Percentiles rank a stretch among this genome's conserved stretches.
These are phyloP conservation scores for Talaromyces sp. DNA, from an alignment of 2,329 filamentous ascomycete genomes.

Conservation along the genomic window DNA sequence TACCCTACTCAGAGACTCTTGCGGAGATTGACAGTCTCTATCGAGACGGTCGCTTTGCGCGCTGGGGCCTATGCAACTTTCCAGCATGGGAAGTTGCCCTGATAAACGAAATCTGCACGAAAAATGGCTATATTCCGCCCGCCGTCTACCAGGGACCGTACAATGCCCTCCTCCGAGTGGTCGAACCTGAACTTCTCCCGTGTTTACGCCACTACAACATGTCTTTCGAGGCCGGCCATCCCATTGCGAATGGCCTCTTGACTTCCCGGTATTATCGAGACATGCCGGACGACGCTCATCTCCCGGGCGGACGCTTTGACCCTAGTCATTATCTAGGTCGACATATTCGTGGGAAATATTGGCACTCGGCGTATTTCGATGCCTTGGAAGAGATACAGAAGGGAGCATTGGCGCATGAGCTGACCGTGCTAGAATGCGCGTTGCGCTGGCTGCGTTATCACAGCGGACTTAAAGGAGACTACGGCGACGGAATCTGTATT, in stretches of 20 bases:
- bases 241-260: conserved; percentile 47
- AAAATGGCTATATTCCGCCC: conserved; percentile 24
- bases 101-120: neutral
- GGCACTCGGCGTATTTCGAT: neutral
- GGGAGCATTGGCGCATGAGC: conserved; percentile 32
- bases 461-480: conserved; percentile 30
- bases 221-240: conserved; percentile 41
- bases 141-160: conserved; percentile 48
- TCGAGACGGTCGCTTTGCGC: neutral
- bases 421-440: conserved; percentile 44
- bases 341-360: conserved; percentile 19
- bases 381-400: neutral
- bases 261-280: conserved; percentile 39
- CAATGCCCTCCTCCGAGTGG: conserved; percentile 36
- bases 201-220: conserved; percentile 44
- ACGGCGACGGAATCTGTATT: conserved; percentile 39
- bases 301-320: conserved; percentile 38
- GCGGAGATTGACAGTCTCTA: neutral
- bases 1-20: neutral
- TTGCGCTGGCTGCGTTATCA: conserved; percentile 48
- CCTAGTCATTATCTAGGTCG: conserved; percentile 36
- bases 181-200: conserved; percentile 43
- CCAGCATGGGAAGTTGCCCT: neutral
- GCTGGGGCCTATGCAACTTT: neutral
- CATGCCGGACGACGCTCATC: conserved; percentile 22